A percentile compares a stretch with the other conserved stretches of the same genome.
Evolutionary conservation across 441 rosid genomes (phyloP).

Genomic region (Viola pubescens): DNA sequence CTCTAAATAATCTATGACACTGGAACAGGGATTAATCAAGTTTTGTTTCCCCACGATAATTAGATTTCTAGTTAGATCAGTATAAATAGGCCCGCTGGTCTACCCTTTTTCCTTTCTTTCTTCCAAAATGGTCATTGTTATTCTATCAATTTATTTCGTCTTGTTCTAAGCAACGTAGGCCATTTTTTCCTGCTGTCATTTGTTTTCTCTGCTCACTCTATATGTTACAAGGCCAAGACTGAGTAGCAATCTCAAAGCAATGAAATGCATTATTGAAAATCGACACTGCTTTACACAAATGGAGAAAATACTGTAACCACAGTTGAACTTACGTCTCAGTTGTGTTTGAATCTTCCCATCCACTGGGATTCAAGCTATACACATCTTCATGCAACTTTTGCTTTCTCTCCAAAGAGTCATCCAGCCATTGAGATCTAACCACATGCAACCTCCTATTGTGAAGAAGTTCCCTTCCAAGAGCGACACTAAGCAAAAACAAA

Average conservation of each 20-base stretch:
- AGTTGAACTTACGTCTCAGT: conserved; percentile 43
- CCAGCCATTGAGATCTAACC: conserved; percentile 70
- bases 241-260: neutral
- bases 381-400: conserved; percentile 50
- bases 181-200: too few relatives aligned
- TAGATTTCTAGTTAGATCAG: too few relatives aligned
- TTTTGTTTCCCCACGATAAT: too few relatives aligned
- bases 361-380: conserved; percentile 50
- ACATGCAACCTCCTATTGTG: conserved; percentile 46
- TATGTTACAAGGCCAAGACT: too few relatives aligned
- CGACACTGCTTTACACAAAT: neutral
- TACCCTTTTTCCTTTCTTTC: too few relatives aligned
- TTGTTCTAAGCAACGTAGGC: too few relatives aligned
- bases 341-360: conserved; percentile 31
- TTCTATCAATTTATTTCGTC: too few relatives aligned
- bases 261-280: neutral
- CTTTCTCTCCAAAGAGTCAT: conserved; percentile 52
- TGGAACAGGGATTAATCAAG: too few relatives aligned
- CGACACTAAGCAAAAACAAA: conserved; percentile 32
- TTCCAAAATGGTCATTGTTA: too few relatives aligned
- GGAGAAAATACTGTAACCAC: neutral
- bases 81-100: too few relatives aligned
- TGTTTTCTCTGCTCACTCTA: too few relatives aligned
- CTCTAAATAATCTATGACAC: too few relatives aligned
- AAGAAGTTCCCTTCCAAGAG: conserved; percentile 35